Evolutionary conservation across 352 stramenopile species (phyloP).

Genomic region (Phytophthora sp.): DNA sequence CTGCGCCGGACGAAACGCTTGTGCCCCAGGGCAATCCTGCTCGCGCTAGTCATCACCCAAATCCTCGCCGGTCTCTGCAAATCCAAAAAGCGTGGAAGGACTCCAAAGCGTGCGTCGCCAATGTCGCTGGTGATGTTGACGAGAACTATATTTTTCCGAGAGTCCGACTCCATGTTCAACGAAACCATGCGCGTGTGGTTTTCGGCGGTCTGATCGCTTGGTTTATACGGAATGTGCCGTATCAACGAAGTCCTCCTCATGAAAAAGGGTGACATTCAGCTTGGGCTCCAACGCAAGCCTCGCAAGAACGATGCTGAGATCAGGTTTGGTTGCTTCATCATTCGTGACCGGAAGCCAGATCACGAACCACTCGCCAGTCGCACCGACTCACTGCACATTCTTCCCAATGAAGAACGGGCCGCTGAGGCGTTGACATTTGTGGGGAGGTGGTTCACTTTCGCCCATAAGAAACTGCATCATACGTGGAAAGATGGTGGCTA

Average conservation of each 20-base stretch:
- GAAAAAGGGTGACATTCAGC: constrained; percentile 14
- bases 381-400: constrained; percentile 4
- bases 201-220: constrained; percentile 14
- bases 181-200: constrained; percentile 22
- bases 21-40: background rate
- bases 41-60: constrained; percentile 6
- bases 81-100: constrained; percentile 11
- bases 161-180: constrained; percentile 22
- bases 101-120: constrained; percentile 10
- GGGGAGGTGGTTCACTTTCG: constrained; percentile 4
- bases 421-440: constrained; percentile 7
- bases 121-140: constrained; percentile 16
- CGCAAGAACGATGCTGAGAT: background rate
- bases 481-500: background rate
- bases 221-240: constrained; percentile 33
- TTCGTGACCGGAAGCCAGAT: constrained; percentile 16
- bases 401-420: constrained; percentile 7
- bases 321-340: constrained; percentile 13
- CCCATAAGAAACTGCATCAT: background rate
- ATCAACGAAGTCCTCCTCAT: constrained; percentile 20
- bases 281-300: background rate
- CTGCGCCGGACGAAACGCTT: background rate
- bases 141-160: background rate
- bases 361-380: constrained; percentile 18
- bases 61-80: constrained; percentile 5